These are phyloP conservation scores for Gentiana straminea DNA, from an alignment of 257 asterid species.

Conservation along the genomic window DNA sequence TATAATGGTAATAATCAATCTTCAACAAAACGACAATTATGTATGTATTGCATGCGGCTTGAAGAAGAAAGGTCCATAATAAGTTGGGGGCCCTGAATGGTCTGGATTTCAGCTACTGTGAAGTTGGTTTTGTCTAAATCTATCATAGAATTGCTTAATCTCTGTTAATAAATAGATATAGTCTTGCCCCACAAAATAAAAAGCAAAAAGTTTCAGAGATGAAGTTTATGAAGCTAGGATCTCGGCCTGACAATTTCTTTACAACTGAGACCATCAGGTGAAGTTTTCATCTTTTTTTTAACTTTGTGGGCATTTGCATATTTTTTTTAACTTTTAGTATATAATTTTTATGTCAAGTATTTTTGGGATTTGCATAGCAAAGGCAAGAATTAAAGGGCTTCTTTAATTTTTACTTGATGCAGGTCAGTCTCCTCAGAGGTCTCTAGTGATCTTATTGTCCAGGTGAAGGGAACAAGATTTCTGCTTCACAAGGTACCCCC, in stretches of 20 bases:
- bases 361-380: background rate
- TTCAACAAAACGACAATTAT: slow-evolving; percentile 11
- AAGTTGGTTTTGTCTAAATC: slow-evolving; percentile 25
- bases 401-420: slow-evolving; percentile 15
- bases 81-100: slow-evolving; percentile 16
- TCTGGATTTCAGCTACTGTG: slow-evolving; percentile 12
- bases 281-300: background rate
- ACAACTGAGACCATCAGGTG: slow-evolving; percentile 58
- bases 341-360: no score
- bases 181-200: background rate
- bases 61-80: slow-evolving; percentile 18
- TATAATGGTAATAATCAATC: slow-evolving; percentile 6
- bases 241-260: slow-evolving; percentile 72
- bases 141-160: slow-evolving; percentile 17
- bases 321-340: background rate
- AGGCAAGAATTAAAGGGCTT: background rate
- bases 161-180: slow-evolving; percentile 15
- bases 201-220: slow-evolving; percentile 21
- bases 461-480: slow-evolving; percentile 64
- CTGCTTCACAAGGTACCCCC: slow-evolving; percentile 65
- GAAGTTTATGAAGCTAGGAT: slow-evolving; percentile 95
- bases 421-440: slow-evolving; percentile 83
- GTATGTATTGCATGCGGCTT: slow-evolving; percentile 25
- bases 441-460: slow-evolving; percentile 68
- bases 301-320: background rate